Conservation (phyloP, 108 stramenopile genomes). For the Aurantiochytrium sp. region DNA sequence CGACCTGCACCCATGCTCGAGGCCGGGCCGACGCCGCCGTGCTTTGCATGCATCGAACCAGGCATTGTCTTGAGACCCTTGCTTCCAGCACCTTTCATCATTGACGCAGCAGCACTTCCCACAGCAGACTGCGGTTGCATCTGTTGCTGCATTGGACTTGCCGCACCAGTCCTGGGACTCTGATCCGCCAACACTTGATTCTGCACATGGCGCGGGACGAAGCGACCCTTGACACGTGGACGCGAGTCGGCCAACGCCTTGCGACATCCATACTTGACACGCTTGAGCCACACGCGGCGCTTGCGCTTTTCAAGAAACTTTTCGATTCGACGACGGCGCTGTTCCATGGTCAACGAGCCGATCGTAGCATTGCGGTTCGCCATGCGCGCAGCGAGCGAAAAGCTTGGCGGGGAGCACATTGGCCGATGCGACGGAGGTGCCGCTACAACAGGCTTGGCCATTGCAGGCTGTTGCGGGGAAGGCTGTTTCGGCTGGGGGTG, state of each 20-base stretch:
- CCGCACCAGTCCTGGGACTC: background rate
- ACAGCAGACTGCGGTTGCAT: background rate
- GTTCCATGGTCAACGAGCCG: constrained; percentile 86
- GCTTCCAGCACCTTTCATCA: no score
- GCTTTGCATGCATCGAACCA: no score
- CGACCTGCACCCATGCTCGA: no score
- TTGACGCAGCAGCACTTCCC: no score
- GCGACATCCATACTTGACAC: constrained; percentile 97
- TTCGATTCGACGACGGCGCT: constrained; percentile 78
- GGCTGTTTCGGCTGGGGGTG: no score
- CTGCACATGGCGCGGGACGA: constrained; percentile 54
- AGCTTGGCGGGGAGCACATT: background rate
- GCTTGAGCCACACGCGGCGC: constrained; percentile 91
- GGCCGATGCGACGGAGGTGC: background rate
- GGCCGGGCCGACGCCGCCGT: no score
- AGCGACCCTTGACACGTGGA: constrained; percentile 96
- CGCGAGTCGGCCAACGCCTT: constrained; percentile 94
- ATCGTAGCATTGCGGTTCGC: constrained; percentile 34
- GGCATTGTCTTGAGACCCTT: no score
- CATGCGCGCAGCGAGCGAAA: background rate
- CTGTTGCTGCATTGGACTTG: background rate
- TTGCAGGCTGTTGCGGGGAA: no score
- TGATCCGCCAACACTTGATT: background rate
- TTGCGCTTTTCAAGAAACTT: constrained; percentile 89
- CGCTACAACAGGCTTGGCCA: background rate